These are phyloP conservation scores for Fusarium heterosporum DNA, from an alignment of 2,329 filamentous ascomycete genomes.

Conservation along the genomic window DNA sequence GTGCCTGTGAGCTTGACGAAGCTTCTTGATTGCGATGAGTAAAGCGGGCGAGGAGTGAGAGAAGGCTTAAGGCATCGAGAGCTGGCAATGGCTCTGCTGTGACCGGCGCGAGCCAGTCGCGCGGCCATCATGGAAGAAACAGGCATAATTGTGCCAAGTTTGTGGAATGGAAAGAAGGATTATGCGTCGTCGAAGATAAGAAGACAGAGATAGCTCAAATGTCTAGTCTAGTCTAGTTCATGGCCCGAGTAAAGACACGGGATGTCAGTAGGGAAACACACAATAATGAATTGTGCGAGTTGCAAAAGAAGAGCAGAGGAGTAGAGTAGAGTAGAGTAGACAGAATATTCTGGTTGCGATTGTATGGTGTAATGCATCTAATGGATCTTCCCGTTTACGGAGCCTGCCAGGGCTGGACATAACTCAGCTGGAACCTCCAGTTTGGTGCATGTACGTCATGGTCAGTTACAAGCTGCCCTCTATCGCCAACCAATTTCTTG, in stretches of 20 bases:
- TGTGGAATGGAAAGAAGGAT: slow-evolving; percentile 1
- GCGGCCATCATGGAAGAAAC: slow-evolving; percentile 41
- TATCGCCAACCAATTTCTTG: slow-evolving; percentile 33
- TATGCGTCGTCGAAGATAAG: slow-evolving; percentile 7
- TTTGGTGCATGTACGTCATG: slow-evolving; percentile 33
- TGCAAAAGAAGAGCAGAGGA: slow-evolving; percentile 7
- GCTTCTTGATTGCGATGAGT: slow-evolving; percentile 29
- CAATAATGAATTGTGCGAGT: slow-evolving; percentile 16
- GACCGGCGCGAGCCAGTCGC: slow-evolving; percentile 42
- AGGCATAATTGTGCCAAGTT: slow-evolving; percentile 34
- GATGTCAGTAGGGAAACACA: slow-evolving; percentile 9
- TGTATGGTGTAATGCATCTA: slow-evolving; percentile 31
- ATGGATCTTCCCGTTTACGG: slow-evolving; percentile 33
- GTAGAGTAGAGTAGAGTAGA: not conserved
- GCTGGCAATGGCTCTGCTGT: slow-evolving; percentile 18
- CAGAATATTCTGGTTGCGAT: slow-evolving; percentile 6
- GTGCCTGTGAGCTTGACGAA: slow-evolving; percentile 41
- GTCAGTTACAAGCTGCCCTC: slow-evolving; percentile 9
- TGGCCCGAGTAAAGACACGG: slow-evolving; percentile 17
- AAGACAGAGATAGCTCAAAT: slow-evolving; percentile 7
- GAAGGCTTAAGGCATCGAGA: slow-evolving; percentile 31
- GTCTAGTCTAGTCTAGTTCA: slow-evolving; percentile 12
- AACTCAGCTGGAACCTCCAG: slow-evolving; percentile 18
- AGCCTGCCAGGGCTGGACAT: slow-evolving; percentile 29
- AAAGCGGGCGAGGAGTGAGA: slow-evolving; percentile 24